Conservation (phyloP, 2,329 filamentous ascomycete species). For the Arthrobotrys conoides region DNA sequence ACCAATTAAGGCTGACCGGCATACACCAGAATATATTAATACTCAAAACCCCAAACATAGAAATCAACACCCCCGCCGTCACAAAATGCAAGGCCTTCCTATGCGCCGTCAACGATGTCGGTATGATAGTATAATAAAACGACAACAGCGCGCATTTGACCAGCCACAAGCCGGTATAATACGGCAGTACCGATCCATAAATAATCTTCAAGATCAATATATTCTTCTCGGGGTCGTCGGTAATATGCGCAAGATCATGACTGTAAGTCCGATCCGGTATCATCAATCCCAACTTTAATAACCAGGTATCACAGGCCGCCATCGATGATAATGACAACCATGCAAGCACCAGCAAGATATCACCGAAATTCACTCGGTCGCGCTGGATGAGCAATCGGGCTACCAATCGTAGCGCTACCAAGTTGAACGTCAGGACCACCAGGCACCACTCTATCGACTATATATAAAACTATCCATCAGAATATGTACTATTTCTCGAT, state of each 20-base stretch:
- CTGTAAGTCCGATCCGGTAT: conserved; percentile 35
- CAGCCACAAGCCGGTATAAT: conserved; percentile 54
- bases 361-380: conserved; percentile 57
- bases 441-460: conserved; percentile 59
- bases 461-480: no score
- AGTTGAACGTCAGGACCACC: conserved; percentile 51
- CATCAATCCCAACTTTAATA: conserved; percentile 55
- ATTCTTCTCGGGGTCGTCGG: conserved; percentile 33
- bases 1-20: conserved; percentile 55
- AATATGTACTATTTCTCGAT: no score
- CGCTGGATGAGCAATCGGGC: conserved; percentile 50
- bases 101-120: conserved; percentile 33
- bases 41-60: conserved; percentile 38
- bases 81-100: conserved; percentile 47
- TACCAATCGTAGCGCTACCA: conserved; percentile 52
- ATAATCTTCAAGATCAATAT: conserved; percentile 48
- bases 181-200: conserved; percentile 48
- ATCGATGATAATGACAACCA: conserved; percentile 50
- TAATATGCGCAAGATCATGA: conserved; percentile 41
- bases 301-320: conserved; percentile 57
- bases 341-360: conserved; percentile 51
- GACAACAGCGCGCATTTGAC: conserved; percentile 52
- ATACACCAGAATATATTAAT: conserved; percentile 59
- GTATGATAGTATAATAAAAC: conserved; percentile 54
- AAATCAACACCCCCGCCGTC: conserved; percentile 37